These are phyloP conservation scores for Phaffomyces opuntiae DNA, from an alignment of 805 yeast genomes.

Conservation along the genomic window DNA sequence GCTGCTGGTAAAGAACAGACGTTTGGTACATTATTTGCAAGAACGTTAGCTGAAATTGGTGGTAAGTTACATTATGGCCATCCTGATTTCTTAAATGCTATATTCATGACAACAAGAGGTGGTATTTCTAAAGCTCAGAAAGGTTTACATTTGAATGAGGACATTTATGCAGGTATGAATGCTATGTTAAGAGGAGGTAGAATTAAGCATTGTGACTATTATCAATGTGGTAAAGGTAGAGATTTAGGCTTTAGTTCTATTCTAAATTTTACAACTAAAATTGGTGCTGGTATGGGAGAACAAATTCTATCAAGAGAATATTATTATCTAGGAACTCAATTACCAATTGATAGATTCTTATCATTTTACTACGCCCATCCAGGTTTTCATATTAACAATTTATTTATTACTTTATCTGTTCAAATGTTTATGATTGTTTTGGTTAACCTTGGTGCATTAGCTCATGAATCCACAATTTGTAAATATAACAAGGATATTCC, in stretches of 20 bases:
- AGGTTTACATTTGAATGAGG: constrained; percentile 89
- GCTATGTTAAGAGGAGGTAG: constrained; percentile 87
- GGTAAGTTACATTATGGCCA: constrained; percentile 95
- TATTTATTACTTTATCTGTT: constrained; percentile 82
- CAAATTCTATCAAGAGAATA: constrained; percentile 89
- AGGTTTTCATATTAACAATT: constrained; percentile 89
- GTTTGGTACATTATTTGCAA: constrained; percentile 90
- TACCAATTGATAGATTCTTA: constrained; percentile 83
- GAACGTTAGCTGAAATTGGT: constrained; percentile 89
- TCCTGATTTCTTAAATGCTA: constrained; percentile 88
- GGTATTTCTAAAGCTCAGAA: constrained; percentile 94
- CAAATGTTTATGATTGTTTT: constrained; percentile 78
- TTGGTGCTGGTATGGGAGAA: constrained; percentile 99
- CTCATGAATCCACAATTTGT: constrained; percentile 66
- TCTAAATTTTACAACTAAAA: constrained; percentile 87
- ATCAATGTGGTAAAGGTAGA: constrained; percentile 95
- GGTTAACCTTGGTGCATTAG: constrained; percentile 72
- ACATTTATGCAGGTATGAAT: constrained; percentile 92
- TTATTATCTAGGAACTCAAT: constrained; percentile 80
- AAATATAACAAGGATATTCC: constrained; percentile 58
- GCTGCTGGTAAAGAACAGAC: constrained; percentile 98
- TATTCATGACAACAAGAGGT: constrained; percentile 92
- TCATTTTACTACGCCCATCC: constrained; percentile 96
- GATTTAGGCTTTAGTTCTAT: constrained; percentile 92
- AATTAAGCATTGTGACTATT: constrained; percentile 91